Evolutionary conservation across 352 stramenopile species (phyloP), one percentile per base, ranked within the genome.

Genomic region (Globisporangium emineosum): DNA sequence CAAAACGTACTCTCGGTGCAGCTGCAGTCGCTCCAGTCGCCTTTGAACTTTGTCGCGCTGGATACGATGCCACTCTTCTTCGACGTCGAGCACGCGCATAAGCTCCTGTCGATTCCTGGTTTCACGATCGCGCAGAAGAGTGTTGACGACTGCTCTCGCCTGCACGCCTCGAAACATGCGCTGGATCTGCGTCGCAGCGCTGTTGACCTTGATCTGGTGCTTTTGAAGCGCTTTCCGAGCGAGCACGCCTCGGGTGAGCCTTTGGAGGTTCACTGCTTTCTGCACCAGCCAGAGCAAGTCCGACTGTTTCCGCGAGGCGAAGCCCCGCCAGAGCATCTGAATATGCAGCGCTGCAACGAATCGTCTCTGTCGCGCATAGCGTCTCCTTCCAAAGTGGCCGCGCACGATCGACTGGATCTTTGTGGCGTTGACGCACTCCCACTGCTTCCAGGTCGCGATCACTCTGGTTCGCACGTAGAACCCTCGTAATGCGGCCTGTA

Each of bases 401-500:
- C 85, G 81, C 5, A 87, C 69, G 45, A 90, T 76, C 8, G 77
- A 72, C 57, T 94, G 85, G 42, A 91, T 90, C 21, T 76, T 82
- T n/a, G 71, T 60, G 5, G 63, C 71, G 52, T 90, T 92, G 10
- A 85, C 58, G 50, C 65, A 66, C 32, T 92, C 75, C 83, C 83
- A 91, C n/a, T 69, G 66, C 27, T 63, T 69, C 80, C 83, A 89
- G 1, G 72, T 76, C 21, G 27, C 30, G 25, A 91, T 43, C 15
- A 91, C 77, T 6, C 65, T 71, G 6, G 29, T 43, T 4, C 65
- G 76, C 30, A 79, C 71, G 54, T 86, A 80, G 21, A 78, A 80
- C 1, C 85, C 79, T 45, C 85, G 76, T 9, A 88, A 86, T 8
- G 77, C 57, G 0, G 83, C 79, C 51, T 94, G 85, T 13, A 94